Evolutionary conservation across 495 filamentous ascomycete species (phyloP).

Genomic region (Tuber indicum): DNA sequence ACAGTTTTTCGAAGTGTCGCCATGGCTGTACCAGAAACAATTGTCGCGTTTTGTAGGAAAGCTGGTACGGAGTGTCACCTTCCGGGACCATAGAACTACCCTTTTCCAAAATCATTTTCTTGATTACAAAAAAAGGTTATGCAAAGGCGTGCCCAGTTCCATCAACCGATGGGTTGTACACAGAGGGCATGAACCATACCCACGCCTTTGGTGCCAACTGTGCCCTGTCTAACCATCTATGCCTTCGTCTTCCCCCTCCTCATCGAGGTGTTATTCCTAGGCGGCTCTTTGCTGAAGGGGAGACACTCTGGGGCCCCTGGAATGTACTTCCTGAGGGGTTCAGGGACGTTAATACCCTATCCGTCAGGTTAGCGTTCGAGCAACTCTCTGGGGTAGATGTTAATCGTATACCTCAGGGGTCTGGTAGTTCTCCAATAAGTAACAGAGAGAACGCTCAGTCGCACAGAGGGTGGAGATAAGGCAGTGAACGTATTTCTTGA

Average conservation of each 20-base stretch:
- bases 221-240: not conserved
- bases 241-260: slow-evolving; percentile 47
- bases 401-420: slow-evolving; percentile 58
- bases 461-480: slow-evolving; percentile 89
- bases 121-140: too few species aligned
- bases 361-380: slow-evolving; percentile 14
- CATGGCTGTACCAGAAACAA: too few species aligned
- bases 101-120: too few species aligned
- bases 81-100: too few species aligned
- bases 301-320: slow-evolving; percentile 83
- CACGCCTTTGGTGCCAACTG: not conserved
- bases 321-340: slow-evolving; percentile 84
- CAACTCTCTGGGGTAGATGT: slow-evolving; percentile 9
- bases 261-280: slow-evolving; percentile 63
- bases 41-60: too few species aligned
- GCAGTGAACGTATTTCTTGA: slow-evolving; percentile 90
- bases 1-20: too few species aligned
- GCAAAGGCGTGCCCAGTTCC: too few species aligned
- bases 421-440: slow-evolving; percentile 94
- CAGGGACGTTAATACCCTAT: slow-evolving; percentile 76
- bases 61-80: too few species aligned
- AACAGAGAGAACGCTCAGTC: slow-evolving; percentile 89
- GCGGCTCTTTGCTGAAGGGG: slow-evolving; percentile 74
- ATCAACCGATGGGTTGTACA: too few species aligned
- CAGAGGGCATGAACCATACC: not conserved